Conservation (phyloP, 78 protist genomes). For the Dictyostelium capitatum region DNA sequence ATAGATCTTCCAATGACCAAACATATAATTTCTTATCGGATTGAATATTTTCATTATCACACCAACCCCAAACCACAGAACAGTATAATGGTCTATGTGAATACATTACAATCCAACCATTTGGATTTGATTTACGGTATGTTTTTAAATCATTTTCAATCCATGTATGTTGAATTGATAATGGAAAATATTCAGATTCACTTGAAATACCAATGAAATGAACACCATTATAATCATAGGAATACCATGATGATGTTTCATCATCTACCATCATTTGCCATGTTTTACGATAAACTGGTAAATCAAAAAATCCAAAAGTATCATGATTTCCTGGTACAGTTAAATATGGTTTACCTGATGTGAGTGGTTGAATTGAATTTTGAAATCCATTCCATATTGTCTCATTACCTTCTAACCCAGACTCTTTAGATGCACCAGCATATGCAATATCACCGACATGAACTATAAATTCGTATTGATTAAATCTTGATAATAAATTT, state of each 20-base stretch:
- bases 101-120: slow-evolving; percentile 51
- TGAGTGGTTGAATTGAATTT: slow-evolving; percentile 3
- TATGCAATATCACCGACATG: slow-evolving; percentile 75
- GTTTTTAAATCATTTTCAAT: slow-evolving; percentile 30
- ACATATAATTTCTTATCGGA: background rate
- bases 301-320: background rate
- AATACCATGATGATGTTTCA: slow-evolving; percentile 33
- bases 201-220: slow-evolving; percentile 34
- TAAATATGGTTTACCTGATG: slow-evolving; percentile 21
- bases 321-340: slow-evolving; percentile 46
- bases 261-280: slow-evolving; percentile 26
- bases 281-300: slow-evolving; percentile 31
- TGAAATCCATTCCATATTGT: slow-evolving; percentile 44
- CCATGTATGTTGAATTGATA: slow-evolving; percentile 34
- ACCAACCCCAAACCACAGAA: slow-evolving; percentile 34
- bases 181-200: slow-evolving; percentile 23
- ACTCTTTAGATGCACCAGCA: background rate
- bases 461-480: background rate
- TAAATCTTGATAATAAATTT: background rate
- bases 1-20: slow-evolving; percentile 22
- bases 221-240: slow-evolving; percentile 41
- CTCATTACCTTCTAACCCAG: slow-evolving; percentile 2
- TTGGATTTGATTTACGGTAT: slow-evolving; percentile 37
- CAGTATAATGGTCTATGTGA: slow-evolving; percentile 69
- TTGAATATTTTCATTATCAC: background rate